These are phyloP conservation scores for Macrotyloma uniflorum DNA, from an alignment of 306 rosid species.

Conservation along the genomic window DNA sequence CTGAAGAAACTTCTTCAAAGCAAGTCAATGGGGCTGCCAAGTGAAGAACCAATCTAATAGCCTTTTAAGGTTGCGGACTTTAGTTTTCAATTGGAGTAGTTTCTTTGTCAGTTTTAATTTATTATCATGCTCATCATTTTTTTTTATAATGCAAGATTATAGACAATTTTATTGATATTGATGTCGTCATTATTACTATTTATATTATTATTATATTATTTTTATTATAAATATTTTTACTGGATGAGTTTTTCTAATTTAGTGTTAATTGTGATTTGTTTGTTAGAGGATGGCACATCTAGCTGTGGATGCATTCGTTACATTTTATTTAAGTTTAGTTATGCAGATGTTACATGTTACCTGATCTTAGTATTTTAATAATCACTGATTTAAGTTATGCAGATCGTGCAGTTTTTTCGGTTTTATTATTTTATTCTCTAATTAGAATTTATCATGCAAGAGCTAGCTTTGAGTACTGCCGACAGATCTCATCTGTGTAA, in stretches of 20 bases:
- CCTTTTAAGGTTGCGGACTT: slow-evolving; percentile 5
- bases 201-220: slow-evolving; percentile 13
- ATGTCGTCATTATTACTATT: slow-evolving; percentile 25
- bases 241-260: neutral
- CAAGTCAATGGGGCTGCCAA: slow-evolving; percentile 50
- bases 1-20: slow-evolving; percentile 44
- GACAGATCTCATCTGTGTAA: neutral
- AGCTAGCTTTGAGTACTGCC: neutral
- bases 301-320: neutral
- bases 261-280: neutral
- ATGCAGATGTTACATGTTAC: neutral
- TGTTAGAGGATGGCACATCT: neutral
- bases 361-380: too few species aligned
- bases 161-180: slow-evolving; percentile 39
- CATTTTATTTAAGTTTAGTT: neutral
- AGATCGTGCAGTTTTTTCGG: neutral
- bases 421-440: neutral
- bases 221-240: neutral
- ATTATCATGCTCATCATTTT: neutral
- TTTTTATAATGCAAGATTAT: slow-evolving; percentile 32
- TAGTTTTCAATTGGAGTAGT: slow-evolving; percentile 22
- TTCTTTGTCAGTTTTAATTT: slow-evolving; percentile 30
- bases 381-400: neutral
- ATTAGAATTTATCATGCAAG: neutral
- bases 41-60: slow-evolving; percentile 36